Evolutionary conservation across 2,329 filamentous ascomycete species (phyloP), one percentile per base, ranked within the genome.

Genomic region (Xylaria sp.): DNA sequence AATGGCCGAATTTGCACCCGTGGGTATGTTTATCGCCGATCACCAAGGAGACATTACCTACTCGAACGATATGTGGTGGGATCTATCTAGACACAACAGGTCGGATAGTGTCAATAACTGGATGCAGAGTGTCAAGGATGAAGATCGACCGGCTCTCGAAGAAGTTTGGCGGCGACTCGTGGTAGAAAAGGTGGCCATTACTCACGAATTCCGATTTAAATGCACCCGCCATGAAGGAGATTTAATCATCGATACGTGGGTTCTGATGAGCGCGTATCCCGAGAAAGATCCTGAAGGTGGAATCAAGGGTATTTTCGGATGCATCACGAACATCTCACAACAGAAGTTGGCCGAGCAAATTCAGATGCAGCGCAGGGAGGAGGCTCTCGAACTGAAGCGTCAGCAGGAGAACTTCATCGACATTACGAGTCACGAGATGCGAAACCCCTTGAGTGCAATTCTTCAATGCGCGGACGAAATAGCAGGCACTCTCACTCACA

Each of bases 1-100:
- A 50, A 92, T 94, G 88, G 89, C 90, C 2, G 90, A 92, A 69
- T 90, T 91, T 64, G 88, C 89, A 0, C 90, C 90, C 0, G 90
- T 92, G 1, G 91, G 90, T 34, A 88, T 95, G 76, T 93, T 93
- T 71, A 92, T 94, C 65, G 88, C 89, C n/a, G 83, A 91, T 68
- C 80, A 83, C 0, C 73, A 79, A 47, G 90, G 91, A 2, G 77
- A 81, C 23, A 89, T 94, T 66, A 89, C 83, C 8, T 94, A 91
- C 70, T 90, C 87, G 70, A 95, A 95, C 70, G 88, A 92, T 63
- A 90, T 88, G 70, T 94, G 83, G 83, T 86, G 81, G 81, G 79
- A 84, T 64, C 89, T 92, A 39, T 88, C 88, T 0, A 79, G 87
- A 39, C 85, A 90, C 57, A 82, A 84, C 1, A 81, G 83, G 64